Evolutionary conservation across 2,329 filamentous ascomycete genomes (phyloP), one percentile per base, ranked within the genome.

Genomic region (Rhytidhysteron rufulum): DNA sequence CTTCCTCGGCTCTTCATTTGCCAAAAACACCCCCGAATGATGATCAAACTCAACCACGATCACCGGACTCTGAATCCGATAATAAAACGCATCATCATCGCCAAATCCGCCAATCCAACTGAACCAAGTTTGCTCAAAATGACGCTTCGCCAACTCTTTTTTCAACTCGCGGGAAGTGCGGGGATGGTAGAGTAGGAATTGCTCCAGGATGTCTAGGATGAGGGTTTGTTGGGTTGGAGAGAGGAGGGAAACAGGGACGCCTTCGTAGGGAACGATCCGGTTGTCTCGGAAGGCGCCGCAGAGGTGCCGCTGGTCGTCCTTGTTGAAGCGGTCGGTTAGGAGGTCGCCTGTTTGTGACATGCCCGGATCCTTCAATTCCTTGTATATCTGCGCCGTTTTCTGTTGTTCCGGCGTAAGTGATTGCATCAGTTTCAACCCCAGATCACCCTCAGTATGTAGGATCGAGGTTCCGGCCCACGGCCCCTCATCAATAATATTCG

Each of bases 231-330:
- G 78, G 2, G 60, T 57, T 0, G 58, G 1, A 0, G 60, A 58
- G 38, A 87, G 65, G 0, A 70, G 60, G 0, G 71, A 68, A 0
- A 82, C 80, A 0, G 71, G 55, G 5, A 86, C 63, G 0, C 86
- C 86, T 63, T 90, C 60, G 56, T 82, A 86, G 0, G 86, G 86
- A 0, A 91, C 82, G 9, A 86, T 65, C 9, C 86, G 76, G 60
- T 91, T 93, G 54, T 91, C 86, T 10, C 85, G 77, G 58, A 85
- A 88, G 0, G 86, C 86, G 25, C 87, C 86, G 57, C 85, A 87
- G 4, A 88, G 60, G 54, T 90, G 86, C 5, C 86, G 75, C 67
- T 90, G 85, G 59, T 91, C 86, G 54, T 88, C 85, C 49, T 82
- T 82, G 59, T 90, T 90, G 85, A 85, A 90, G 6, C 85, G 75